A percentile compares a stretch with the other conserved stretches of the same genome.
Conservation (phyloP, 192 early-diverging fungal genomes). For the Podila epicladia region DNA sequence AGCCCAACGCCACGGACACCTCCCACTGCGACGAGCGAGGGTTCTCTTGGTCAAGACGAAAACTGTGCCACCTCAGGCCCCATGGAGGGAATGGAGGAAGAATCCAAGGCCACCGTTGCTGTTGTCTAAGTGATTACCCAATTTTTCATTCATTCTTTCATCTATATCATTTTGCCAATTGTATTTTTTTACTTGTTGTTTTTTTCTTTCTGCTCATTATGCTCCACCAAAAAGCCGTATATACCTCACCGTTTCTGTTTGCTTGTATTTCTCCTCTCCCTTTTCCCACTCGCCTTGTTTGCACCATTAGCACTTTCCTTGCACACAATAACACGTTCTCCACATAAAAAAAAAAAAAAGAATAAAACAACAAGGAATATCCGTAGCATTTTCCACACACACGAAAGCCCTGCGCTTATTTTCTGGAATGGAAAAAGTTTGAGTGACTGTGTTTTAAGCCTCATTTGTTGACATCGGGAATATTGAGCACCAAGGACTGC, state of each 20-base stretch:
- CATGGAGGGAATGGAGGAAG: slow-evolving; percentile 34
- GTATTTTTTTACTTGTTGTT: not conserved
- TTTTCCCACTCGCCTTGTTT: not conserved
- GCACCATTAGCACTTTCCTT: too few relatives aligned
- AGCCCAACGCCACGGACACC: slow-evolving; percentile 43
- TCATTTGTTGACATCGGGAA: too few relatives aligned
- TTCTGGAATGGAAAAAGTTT: too few relatives aligned
- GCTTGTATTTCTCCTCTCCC: not conserved
- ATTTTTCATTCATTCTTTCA: not conserved
- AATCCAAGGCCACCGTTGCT: slow-evolving; percentile 26
- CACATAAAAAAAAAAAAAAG: too few relatives aligned
- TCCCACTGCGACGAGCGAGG: slow-evolving; percentile 21
- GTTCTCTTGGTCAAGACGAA: slow-evolving; percentile 10
- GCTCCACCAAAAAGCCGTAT: slow-evolving; percentile 5
- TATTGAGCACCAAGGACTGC: too few relatives aligned
- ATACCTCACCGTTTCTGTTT: not conserved
- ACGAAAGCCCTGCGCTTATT: too few relatives aligned
- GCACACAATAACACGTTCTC: too few relatives aligned
- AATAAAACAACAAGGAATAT: too few relatives aligned
- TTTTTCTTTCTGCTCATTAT: not conserved
- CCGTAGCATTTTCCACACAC: too few relatives aligned
- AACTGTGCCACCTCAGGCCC: slow-evolving; percentile 24
- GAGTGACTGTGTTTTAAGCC: too few relatives aligned
- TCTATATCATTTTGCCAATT: not conserved
- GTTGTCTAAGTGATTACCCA: slow-evolving; percentile 14